Evolutionary conservation across 2,329 filamentous ascomycete genomes (phyloP).

Genomic region (Cladophialophora exuberans): DNA sequence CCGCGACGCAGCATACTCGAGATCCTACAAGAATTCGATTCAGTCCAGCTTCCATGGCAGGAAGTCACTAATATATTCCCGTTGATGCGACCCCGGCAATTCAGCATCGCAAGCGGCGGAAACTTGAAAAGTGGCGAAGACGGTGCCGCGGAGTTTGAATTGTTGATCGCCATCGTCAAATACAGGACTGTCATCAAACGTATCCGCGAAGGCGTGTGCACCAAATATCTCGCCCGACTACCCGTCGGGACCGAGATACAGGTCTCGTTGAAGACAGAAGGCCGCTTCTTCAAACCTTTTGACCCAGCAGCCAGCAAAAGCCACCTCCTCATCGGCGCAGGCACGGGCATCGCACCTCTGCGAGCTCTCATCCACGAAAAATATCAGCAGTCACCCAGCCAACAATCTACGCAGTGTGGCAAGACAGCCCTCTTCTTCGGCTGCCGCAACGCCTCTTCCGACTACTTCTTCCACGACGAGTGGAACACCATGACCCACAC

Average conservation of each 20-base stretch:
- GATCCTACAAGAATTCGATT: slow-evolving; percentile 86
- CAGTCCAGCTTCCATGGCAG: slow-evolving; percentile 77
- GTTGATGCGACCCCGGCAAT: slow-evolving; percentile 82
- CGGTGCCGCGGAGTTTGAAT: slow-evolving; percentile 61
- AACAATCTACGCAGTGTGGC: slow-evolving; percentile 41
- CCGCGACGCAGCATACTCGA: slow-evolving; percentile 90
- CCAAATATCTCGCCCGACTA: slow-evolving; percentile 76
- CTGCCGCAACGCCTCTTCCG: slow-evolving; percentile 71
- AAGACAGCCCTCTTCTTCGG: slow-evolving; percentile 77
- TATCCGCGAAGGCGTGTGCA: slow-evolving; percentile 84
- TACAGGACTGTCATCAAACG: slow-evolving; percentile 87
- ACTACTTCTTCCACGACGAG: slow-evolving; percentile 81
- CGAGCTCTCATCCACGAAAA: slow-evolving; percentile 55
- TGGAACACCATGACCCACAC: slow-evolving; percentile 61
- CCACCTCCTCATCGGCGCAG: slow-evolving; percentile 57
- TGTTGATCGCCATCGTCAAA: slow-evolving; percentile 85
- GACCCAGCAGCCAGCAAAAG: slow-evolving; percentile 5
- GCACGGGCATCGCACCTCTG: slow-evolving; percentile 38
- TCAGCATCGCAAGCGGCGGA: slow-evolving; percentile 84
- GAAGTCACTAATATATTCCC: slow-evolving; percentile 76
- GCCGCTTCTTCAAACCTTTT: slow-evolving; percentile 18
- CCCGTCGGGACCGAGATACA: slow-evolving; percentile 60
- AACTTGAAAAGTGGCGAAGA: slow-evolving; percentile 41
- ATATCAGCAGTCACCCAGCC: slow-evolving; percentile 1
- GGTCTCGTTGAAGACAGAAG: slow-evolving; percentile 48